Evolutionary conservation across 2,329 filamentous ascomycete genomes (phyloP), one percentile per base, ranked within the genome.

Genomic region (Tothia fuscella): DNA sequence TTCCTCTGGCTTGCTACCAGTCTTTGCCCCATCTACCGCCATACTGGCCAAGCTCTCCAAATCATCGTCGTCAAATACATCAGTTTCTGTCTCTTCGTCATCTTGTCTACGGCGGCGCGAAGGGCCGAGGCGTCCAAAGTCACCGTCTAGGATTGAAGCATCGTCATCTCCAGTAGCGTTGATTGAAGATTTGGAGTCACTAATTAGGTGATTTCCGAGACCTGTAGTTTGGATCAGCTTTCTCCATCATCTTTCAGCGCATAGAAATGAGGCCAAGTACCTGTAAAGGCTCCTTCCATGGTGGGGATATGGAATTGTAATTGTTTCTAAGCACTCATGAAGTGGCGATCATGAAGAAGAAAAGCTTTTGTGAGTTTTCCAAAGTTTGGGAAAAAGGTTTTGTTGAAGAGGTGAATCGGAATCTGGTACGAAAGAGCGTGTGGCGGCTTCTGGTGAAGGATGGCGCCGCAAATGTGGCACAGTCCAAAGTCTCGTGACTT

Each of bases 141-240:
- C 65, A 52, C 78, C 74, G 54, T 85, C 85, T 35, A 93, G 73
- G 49, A 89, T 72, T 64, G 74, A 83, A 63, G 93, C 87, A 55
- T 93, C 86, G 64, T 93, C 86, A 55, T 83, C 78, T 54, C 76
- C 81, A n/a, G n/a, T n/a, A 49, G 87, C 87, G 56, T 93, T 93
- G 63, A 95, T 94, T 48, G 82, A 84, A 46, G 82, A 79, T 42
- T 80, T 82, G 40, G 82, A 86, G 64, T 88, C 82, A 55, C 82
- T 87, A 56, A 91, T 78, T 52, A 88, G 68, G 64, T 88, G 82
- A 65, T 91, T 93, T 55, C 82, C 83, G 56, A 89, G 76, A 64
- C 91, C 82, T 48, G 48, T 21, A 41, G 40, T 17, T 17, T 13
- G 21, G 5, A 30, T 29, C 26, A 9, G 26, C 26, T 9, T 29